Conservation (phyloP, 1,139 yeast species). For the Trichomonascaceae sp. region DNA sequence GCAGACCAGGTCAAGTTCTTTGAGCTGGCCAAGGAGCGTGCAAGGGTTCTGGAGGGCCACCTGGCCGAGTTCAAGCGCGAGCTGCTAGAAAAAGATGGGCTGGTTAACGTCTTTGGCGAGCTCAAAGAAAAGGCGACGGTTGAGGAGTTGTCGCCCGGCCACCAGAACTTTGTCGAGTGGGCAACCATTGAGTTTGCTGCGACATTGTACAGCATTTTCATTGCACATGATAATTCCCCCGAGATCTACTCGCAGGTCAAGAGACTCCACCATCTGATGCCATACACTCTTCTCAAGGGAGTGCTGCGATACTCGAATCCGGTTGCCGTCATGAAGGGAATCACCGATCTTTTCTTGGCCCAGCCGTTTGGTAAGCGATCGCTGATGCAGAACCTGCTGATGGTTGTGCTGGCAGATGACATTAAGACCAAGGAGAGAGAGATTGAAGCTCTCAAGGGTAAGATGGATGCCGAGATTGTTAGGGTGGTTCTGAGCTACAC, state of each 20-base stretch:
- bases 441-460: conserved; percentile 34
- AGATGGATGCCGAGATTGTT: conserved; percentile 22
- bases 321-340: conserved; percentile 59
- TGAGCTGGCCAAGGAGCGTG: conserved; percentile 42
- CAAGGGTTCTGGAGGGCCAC: conserved; percentile 35
- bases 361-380: conserved; percentile 64
- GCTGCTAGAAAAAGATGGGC: conserved; percentile 37
- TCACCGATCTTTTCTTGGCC: conserved; percentile 67
- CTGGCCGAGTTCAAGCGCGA: conserved; percentile 42
- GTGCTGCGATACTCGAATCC: conserved; percentile 77
- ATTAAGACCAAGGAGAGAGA: conserved; percentile 51
- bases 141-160: conserved; percentile 52
- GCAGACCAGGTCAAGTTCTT: conserved; percentile 65
- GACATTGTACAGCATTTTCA: conserved; percentile 61
- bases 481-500: conserved; percentile 20
- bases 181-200: conserved; percentile 73
- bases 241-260: conserved; percentile 58
- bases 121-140: conserved; percentile 42
- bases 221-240: conserved; percentile 68
- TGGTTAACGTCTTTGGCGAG: conserved; percentile 46
- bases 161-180: conserved; percentile 67
- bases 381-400: conserved; percentile 56
- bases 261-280: conserved; percentile 60
- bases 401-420: conserved; percentile 68
- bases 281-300: conserved; percentile 62